Evolutionary conservation across 2,329 filamentous ascomycete genomes (phyloP).

Genomic region (Claviceps digitariae): DNA sequence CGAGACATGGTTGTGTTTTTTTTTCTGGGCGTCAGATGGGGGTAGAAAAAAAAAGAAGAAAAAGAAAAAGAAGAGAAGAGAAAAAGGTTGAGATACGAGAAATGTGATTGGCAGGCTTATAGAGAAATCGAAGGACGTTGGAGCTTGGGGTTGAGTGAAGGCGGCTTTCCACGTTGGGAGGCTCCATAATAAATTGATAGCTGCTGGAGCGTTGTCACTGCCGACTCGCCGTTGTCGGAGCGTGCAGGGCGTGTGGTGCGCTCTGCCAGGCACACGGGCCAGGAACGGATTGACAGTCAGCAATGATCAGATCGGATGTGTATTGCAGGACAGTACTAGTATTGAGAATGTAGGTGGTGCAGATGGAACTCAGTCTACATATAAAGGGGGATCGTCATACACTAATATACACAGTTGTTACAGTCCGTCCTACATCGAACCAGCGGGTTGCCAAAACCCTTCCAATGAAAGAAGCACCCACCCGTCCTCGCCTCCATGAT

Average conservation of each 20-base stretch:
- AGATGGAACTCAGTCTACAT: background rate
- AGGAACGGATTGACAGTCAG: background rate
- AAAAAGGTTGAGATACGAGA: no score
- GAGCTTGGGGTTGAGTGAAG: no score
- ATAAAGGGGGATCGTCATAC: background rate
- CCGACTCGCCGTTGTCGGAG: background rate
- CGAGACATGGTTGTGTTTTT: conserved; percentile 2
- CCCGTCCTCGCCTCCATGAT: background rate
- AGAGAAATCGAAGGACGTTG: background rate
- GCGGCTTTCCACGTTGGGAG: background rate
- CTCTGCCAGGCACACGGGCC: background rate
- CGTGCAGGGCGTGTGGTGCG: background rate
- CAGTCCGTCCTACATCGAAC: background rate
- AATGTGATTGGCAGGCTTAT: background rate
- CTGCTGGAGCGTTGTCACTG: background rate
- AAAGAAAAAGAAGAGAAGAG: no score
- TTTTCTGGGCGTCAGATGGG: no score
- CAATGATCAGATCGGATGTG: no score
- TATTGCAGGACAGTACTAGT: no score
- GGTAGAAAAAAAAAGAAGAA: no score
- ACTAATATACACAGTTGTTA: background rate
- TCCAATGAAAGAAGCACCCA: no score
- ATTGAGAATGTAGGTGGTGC: no score
- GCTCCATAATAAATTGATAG: background rate
- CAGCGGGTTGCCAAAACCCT: no score